Base-by-base conservation (phyloP, 2,329 filamentous ascomycete species). In the Alternaria rosae region DNA sequence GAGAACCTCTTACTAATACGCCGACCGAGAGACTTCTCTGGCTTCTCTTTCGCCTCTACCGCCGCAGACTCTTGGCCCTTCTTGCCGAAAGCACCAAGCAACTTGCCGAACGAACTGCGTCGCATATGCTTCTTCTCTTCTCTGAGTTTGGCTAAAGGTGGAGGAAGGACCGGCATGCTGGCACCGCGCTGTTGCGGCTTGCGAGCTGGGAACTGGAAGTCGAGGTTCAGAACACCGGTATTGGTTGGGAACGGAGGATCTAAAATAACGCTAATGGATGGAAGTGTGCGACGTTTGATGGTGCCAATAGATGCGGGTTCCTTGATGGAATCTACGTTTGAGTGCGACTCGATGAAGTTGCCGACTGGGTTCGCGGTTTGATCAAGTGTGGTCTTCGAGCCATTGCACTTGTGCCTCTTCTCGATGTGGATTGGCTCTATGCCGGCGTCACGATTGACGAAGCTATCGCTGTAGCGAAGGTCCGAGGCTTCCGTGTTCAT, bases 341-440 rank as follows among this genome's bases (percentile, higher is more conserved):
- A 48, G 28, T 4, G 2, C 26, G 45, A 12, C n/a, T 20, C n/a
- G 4, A 48, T n/a, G 5, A 20, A 48, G 10, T 15, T 30, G 4
- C 26, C n/a, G 26, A 30, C 45, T 15, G 45, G 8, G 3, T 30
- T 20, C 3, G 45, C 26, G 4, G 1, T 3, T 13, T 11, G n/a
- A 5, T 20, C 26, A 3, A 4, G 45, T 4, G 20, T 3, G 25
- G 2, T 17, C 7, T 12, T 48, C 6, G 7, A 15, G 23, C n/a
- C 26, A 13, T 8, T 7, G 20, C 45, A 11, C 11, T 11, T 21
- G 2, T 20, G 26, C 3, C n/a, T 48, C 45, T 48, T 48, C 26
- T 15, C 45, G 0, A 48, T n/a, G 1, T 8, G 11, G 1, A 48
- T 13, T 17, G 1, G 4, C 2, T 20, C 11, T 1, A 30, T 3